Evolutionary conservation across 108 stramenopile genomes (phyloP).

Genomic region (Mediolabrus comicus): DNA sequence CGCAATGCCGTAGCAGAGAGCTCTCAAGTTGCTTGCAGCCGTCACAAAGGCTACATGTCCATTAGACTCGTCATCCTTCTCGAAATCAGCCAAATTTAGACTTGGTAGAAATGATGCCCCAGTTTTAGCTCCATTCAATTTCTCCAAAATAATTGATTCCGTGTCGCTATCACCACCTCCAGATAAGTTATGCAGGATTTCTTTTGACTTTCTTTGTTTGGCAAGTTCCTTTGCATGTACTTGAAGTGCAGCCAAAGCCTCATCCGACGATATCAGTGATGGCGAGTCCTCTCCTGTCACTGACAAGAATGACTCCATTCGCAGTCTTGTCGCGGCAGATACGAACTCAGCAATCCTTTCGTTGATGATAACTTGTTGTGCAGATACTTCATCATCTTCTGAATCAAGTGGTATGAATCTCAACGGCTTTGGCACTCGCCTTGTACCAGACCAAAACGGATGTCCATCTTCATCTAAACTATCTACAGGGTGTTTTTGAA

Average conservation of each 20-base stretch:
- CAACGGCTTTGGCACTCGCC: conserved; percentile 64
- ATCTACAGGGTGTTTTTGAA: conserved; percentile 85
- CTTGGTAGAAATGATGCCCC: conserved; percentile 39
- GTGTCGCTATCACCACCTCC: conserved; percentile 25
- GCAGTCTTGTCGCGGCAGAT: conserved; percentile 61
- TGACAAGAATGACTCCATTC: conserved; percentile 60
- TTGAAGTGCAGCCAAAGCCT: conserved; percentile 34
- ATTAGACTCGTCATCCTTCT: conserved; percentile 97
- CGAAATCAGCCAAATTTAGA: conserved; percentile 73
- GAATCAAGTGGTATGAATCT: conserved; percentile 36
- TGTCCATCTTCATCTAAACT: conserved; percentile 93
- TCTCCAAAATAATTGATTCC: conserved; percentile 19
- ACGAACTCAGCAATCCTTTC: conserved; percentile 81
- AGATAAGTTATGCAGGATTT: conserved; percentile 22
- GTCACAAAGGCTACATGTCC: conserved; percentile 94
- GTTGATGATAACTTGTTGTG: conserved; percentile 62
- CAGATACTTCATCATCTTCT: conserved; percentile 43
- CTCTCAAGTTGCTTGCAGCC: conserved; percentile 93
- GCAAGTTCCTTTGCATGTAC: conserved; percentile 40
- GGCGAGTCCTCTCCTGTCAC: conserved; percentile 1
- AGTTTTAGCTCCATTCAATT: conserved; percentile 46
- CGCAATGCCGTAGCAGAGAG: conserved; percentile 91
- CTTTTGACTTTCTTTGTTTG: conserved; percentile 22
- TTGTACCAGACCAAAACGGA: conserved; percentile 91
- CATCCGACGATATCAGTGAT: conserved; percentile 34